Evolutionary conservation across 2,329 filamentous ascomycete species (phyloP).

Genomic region (Pseudogymnoascus sp.): DNA sequence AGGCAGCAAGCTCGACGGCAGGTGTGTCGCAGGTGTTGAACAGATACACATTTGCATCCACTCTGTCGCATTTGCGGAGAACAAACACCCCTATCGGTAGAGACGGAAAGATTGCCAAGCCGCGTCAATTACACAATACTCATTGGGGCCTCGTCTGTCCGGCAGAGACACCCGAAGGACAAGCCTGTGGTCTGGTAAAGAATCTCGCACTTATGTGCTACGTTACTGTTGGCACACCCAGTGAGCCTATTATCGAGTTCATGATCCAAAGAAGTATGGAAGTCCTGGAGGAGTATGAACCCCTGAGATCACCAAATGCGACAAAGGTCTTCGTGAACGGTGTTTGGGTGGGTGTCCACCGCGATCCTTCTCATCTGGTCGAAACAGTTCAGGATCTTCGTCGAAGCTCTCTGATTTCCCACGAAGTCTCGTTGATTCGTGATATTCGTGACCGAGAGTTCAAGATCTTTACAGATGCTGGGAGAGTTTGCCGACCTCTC

Average conservation of each 20-base stretch:
- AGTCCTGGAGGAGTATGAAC: slow-evolving; percentile 90
- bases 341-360: slow-evolving; percentile 93
- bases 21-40: slow-evolving; percentile 98
- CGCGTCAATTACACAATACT: slow-evolving; percentile 94
- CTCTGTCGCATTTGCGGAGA: slow-evolving; percentile 88
- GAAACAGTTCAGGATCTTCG: slow-evolving; percentile 70
- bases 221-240: slow-evolving; percentile 89
- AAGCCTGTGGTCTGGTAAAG: slow-evolving; percentile 97
- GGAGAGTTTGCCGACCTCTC: slow-evolving; percentile 85
- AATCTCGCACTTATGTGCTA: slow-evolving; percentile 98
- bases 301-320: slow-evolving; percentile 75
- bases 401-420: slow-evolving; percentile 75
- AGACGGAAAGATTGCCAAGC: slow-evolving; percentile 97
- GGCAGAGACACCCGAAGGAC: slow-evolving; percentile 94
- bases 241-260: slow-evolving; percentile 85
- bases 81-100: slow-evolving; percentile 97
- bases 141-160: slow-evolving; percentile 98
- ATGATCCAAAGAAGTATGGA: slow-evolving; percentile 97
- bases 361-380: slow-evolving; percentile 80
- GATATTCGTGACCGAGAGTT: slow-evolving; percentile 97
- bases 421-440: slow-evolving; percentile 89
- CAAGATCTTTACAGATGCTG: slow-evolving; percentile 96
- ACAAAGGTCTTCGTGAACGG: slow-evolving; percentile 99
- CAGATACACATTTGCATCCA: slow-evolving; percentile 95
- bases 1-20: slow-evolving; percentile 87